A percentile compares a stretch with the other conserved stretches of the same genome.
Conservation (phyloP, 192 early-diverging fungal species). For the Powellomyces hirtus region DNA sequence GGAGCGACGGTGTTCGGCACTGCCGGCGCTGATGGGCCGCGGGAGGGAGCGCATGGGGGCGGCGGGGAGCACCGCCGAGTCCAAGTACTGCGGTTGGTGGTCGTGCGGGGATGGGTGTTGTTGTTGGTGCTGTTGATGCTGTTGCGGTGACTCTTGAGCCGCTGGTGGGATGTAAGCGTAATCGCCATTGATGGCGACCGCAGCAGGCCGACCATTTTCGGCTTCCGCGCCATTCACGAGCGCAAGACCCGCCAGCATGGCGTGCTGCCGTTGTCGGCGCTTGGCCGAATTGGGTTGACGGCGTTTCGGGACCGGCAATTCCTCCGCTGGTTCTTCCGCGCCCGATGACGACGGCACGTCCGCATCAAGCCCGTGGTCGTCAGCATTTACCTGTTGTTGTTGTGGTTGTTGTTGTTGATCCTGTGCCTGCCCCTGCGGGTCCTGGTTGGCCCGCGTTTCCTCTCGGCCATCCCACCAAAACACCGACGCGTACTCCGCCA, state of each 20-base stretch:
- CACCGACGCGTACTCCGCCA: conserved; percentile 70
- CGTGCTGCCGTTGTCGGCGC: conserved; percentile 9
- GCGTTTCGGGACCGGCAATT: conserved; percentile 16
- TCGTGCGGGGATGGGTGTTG: background rate
- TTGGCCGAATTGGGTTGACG: conserved; percentile 25
- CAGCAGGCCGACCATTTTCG: background rate
- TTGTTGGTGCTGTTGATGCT: background rate
- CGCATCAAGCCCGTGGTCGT: background rate
- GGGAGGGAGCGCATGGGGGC: background rate
- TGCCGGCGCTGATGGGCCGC: conserved; percentile 7
- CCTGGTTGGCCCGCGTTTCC: conserved; percentile 2
- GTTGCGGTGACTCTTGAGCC: background rate
- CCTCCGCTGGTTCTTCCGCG: background rate
- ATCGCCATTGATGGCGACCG: background rate
- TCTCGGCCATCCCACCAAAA: conserved; percentile 33
- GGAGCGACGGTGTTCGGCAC: background rate
- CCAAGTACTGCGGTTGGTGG: background rate
- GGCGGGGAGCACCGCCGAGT: background rate
- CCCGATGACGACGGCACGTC: background rate
- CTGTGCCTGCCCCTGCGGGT: background rate
- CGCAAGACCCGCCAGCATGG: conserved; percentile 9
- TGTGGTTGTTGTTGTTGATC: background rate
- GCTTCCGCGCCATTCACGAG: background rate
- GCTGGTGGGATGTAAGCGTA: background rate
- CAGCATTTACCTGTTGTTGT: background rate